These are phyloP conservation scores for Withania somnifera DNA, from an alignment of 305 asterid genomes.

Conservation along the genomic window DNA sequence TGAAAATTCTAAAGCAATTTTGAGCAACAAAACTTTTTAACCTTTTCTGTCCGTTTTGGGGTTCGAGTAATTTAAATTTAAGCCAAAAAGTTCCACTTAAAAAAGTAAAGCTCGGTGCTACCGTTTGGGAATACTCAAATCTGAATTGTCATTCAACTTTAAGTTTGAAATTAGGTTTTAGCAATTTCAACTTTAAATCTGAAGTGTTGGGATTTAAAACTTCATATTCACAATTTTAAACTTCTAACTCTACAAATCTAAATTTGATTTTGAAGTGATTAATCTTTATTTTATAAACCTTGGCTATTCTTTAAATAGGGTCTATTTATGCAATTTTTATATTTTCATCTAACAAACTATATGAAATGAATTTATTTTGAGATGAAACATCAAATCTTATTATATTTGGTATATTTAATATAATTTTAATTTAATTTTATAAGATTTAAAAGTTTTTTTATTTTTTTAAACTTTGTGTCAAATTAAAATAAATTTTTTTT, in stretches of 20 bases:
- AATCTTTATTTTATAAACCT: background rate
- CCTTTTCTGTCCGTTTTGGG: conserved; percentile 7
- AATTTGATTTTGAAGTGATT: background rate
- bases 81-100: too few species aligned
- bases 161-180: background rate
- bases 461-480: too few species aligned
- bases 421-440: too few species aligned
- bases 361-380: background rate
- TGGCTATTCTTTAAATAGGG: background rate
- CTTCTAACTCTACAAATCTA: background rate
- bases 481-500: too few species aligned
- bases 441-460: too few species aligned
- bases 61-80: too few species aligned
- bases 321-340: background rate
- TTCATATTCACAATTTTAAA: background rate
- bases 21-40: conserved; percentile 12
- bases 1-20: too few species aligned
- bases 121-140: background rate
- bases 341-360: background rate
- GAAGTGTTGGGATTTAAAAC: background rate
- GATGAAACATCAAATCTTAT: background rate
- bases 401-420: too few species aligned
- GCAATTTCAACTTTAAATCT: background rate
- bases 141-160: background rate
- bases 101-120: too few species aligned